Conservation (phyloP, 2,329 filamentous ascomycete species). For the Cadophora luteo-olivacea region DNA sequence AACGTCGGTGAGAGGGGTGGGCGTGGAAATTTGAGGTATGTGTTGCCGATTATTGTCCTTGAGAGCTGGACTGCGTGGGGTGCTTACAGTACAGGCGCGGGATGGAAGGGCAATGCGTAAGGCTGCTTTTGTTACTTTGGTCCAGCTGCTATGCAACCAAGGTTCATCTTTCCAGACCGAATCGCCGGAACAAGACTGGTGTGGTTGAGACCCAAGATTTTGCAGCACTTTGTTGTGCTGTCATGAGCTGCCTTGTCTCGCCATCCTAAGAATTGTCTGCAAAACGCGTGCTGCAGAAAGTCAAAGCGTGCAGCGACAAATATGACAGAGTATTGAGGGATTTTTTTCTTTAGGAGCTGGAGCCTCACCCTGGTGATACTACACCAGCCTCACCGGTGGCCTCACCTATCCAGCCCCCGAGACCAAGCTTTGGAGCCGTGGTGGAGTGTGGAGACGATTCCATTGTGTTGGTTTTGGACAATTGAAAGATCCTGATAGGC, state of each 20-base stretch:
- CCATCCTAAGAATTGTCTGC: neutral
- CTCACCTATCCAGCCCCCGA: neutral
- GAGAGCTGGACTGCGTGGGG: neutral
- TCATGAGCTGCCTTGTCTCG: neutral
- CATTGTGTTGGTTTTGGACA: constrained; percentile 8
- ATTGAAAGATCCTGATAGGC: neutral
- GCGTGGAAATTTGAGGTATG: too few relatives aligned
- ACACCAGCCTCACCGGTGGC: neutral
- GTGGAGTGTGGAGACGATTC: neutral
- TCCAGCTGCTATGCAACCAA: neutral
- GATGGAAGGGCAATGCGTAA: constrained; percentile 4
- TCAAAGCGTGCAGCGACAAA: neutral
- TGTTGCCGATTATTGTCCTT: too few relatives aligned
- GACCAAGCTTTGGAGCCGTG: neutral
- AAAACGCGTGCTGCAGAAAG: neutral
- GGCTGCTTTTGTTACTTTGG: neutral
- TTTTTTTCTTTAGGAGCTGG: neutral
- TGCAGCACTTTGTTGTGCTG: neutral
- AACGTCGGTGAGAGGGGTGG: neutral
- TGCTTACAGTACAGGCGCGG: neutral
- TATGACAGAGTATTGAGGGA: neutral
- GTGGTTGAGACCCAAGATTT: neutral
- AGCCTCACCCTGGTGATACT: neutral
- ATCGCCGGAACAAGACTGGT: neutral
- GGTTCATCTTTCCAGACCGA: neutral